Conservation (phyloP, 352 stramenopile species). For the Phytophthora niederhauseri region DNA sequence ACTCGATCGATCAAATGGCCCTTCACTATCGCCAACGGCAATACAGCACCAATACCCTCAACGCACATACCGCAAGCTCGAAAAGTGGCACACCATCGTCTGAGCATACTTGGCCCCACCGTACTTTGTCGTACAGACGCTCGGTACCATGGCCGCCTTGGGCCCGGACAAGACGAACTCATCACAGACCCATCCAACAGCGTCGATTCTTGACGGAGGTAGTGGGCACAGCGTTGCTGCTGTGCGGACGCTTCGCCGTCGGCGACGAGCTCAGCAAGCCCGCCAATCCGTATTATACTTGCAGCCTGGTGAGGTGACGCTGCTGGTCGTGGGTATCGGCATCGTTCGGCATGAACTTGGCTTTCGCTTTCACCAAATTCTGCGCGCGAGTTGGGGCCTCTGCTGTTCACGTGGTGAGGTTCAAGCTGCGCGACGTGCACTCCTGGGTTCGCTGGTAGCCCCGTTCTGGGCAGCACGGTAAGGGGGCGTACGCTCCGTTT, state of each 20-base stretch:
- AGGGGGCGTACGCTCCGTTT: no score
- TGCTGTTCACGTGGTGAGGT: conserved; percentile 26
- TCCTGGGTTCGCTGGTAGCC: no score
- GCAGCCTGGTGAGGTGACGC: conserved; percentile 38
- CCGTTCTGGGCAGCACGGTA: no score
- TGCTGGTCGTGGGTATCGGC: conserved; percentile 54
- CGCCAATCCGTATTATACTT: conserved; percentile 37
- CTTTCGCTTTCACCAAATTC: conserved; percentile 49
- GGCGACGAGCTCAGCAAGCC: conserved; percentile 48
- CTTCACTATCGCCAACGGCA: no score
- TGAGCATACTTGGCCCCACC: background rate
- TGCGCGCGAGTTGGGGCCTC: conserved; percentile 47
- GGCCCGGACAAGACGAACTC: conserved; percentile 36
- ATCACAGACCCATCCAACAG: conserved; percentile 45
- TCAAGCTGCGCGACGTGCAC: no score
- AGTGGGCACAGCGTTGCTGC: conserved; percentile 48
- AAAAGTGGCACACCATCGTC: no score
- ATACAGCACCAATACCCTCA: no score
- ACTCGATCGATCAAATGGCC: no score
- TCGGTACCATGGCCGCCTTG: conserved; percentile 47
- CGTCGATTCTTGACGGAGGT: conserved; percentile 50
- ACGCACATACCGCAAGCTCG: no score
- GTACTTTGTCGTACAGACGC: conserved; percentile 46
- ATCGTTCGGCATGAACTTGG: conserved; percentile 71
- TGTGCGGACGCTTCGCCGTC: conserved; percentile 54